A percentile compares a stretch with the other conserved stretches of the same genome.
phyloP scores from a whole-genome alignment of 2,329 filamentous ascomycete genomes.

The Ophiostoma ulmi region DNA sequence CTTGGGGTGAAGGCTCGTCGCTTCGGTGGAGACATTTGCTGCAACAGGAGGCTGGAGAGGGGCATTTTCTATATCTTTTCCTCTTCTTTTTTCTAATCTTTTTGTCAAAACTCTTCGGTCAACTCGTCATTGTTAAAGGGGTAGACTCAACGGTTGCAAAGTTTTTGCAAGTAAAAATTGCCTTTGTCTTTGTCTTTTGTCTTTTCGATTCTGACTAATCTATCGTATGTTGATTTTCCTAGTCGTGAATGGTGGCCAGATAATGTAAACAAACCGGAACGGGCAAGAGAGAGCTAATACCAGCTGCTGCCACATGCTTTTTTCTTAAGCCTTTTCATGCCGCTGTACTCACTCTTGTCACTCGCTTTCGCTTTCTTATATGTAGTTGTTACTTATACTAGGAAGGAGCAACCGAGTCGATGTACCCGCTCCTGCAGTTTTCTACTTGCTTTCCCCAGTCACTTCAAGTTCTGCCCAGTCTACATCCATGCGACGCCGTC shows the following conservation, averaged over 20 bases:
- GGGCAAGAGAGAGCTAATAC: not conserved
- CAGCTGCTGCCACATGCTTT: conserved; percentile 1
- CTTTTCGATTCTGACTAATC: not conserved
- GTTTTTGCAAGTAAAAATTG: no score
- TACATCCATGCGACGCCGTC: not conserved
- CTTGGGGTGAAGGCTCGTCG: conserved; percentile 12
- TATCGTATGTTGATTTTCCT: not conserved
- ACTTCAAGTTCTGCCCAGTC: not conserved
- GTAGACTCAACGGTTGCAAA: not conserved
- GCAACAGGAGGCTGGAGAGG: conserved; percentile 11
- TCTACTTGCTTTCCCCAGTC: not conserved
- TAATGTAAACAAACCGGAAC: conserved; percentile 11
- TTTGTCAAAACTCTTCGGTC: not conserved
- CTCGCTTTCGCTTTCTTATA: not conserved
- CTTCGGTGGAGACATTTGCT: not conserved
- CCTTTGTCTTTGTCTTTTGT: not conserved
- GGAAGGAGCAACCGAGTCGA: not conserved
- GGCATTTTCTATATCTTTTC: conserved; percentile 4
- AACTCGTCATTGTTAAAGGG: not conserved
- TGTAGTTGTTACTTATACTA: not conserved
- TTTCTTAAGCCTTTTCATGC: not conserved
- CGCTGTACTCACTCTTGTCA: not conserved
- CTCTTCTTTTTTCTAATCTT: not conserved
- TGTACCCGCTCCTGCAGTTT: conserved; percentile 12
- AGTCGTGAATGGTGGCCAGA: not conserved